These are phyloP conservation scores for Solanum hybrid DNA, from an alignment of 305 asterid species.

Conservation along the genomic window DNA sequence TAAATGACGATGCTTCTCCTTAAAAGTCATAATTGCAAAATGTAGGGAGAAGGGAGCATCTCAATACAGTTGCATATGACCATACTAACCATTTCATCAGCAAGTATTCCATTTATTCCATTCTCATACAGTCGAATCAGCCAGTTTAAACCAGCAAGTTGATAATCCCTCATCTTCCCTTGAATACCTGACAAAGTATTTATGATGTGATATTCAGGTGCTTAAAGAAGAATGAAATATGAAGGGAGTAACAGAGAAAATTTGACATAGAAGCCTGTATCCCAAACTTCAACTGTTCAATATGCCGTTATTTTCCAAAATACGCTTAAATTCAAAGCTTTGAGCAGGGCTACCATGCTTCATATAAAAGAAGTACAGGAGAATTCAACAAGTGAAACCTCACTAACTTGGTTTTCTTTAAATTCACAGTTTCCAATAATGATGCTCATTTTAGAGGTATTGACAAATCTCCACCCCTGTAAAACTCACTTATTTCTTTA, in stretches of 20 bases:
- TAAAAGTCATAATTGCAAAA: neutral
- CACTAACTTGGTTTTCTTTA: neutral
- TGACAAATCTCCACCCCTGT: neutral
- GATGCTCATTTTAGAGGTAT: neutral
- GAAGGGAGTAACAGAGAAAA: neutral
- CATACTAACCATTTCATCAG: conserved; percentile 90
- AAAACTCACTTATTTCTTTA: neutral
- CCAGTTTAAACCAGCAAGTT: conserved; percentile 99
- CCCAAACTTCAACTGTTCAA: neutral
- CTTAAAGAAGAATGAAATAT: neutral
- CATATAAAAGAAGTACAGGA: neutral
- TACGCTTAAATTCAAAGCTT: neutral
- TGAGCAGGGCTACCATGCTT: neutral
- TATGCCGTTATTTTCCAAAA: neutral
- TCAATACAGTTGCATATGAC: neutral
- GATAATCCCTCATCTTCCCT: conserved; percentile 99
- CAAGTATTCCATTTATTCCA: conserved; percentile 98
- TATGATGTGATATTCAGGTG: neutral
- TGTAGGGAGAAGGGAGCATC: neutral
- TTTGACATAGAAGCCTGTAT: neutral
- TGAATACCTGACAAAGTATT: conserved; percentile 61
- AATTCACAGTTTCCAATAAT: neutral
- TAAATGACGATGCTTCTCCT: neutral
- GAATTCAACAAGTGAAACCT: neutral
- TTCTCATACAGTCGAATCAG: conserved; percentile 92